Evolutionary conservation across 1,139 yeast species (phyloP).

Genomic region (Groenewaldozyma sp.): DNA sequence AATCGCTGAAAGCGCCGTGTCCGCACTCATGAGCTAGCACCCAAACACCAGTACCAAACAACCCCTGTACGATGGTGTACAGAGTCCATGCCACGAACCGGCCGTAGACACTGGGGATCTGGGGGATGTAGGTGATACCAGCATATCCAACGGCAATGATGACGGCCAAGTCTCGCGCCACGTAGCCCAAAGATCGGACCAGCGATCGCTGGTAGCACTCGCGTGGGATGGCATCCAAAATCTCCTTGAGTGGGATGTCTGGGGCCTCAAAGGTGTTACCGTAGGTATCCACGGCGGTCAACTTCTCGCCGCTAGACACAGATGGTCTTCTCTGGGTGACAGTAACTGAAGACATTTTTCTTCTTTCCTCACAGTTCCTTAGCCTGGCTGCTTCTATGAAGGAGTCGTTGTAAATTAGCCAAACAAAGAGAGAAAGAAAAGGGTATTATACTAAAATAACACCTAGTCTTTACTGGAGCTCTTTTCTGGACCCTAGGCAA

Average conservation of each 20-base stretch:
- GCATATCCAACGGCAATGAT: constrained; percentile 43
- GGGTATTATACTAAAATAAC: too few species aligned
- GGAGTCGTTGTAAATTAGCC: too few species aligned
- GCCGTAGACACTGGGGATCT: constrained; percentile 35
- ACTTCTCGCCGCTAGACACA: constrained; percentile 8
- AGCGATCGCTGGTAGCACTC: constrained; percentile 65
- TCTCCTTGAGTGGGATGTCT: constrained; percentile 63
- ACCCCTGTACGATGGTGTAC: constrained; percentile 50
- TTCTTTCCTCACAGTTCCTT: too few species aligned
- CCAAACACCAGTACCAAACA: constrained; percentile 76
- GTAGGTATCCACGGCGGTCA: constrained; percentile 38
- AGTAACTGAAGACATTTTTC: constrained; percentile 18
- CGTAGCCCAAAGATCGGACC: constrained; percentile 49
- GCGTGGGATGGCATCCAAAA: constrained; percentile 62
- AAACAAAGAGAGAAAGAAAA: too few species aligned
- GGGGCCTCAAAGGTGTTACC: constrained; percentile 67
- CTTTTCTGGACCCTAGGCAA: too few species aligned
- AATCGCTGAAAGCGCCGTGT: constrained; percentile 75
- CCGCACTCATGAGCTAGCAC: constrained; percentile 89
- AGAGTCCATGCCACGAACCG: constrained; percentile 53
- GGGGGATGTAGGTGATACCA: constrained; percentile 48
- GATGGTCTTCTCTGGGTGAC: constrained; percentile 22
- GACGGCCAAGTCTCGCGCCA: constrained; percentile 51
- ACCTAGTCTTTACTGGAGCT: too few species aligned
- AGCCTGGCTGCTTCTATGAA: too few species aligned